phyloP scores from a whole-genome alignment of 192 early-diverging fungal genomes.

The Borealophlyctis nickersoniae region DNA sequence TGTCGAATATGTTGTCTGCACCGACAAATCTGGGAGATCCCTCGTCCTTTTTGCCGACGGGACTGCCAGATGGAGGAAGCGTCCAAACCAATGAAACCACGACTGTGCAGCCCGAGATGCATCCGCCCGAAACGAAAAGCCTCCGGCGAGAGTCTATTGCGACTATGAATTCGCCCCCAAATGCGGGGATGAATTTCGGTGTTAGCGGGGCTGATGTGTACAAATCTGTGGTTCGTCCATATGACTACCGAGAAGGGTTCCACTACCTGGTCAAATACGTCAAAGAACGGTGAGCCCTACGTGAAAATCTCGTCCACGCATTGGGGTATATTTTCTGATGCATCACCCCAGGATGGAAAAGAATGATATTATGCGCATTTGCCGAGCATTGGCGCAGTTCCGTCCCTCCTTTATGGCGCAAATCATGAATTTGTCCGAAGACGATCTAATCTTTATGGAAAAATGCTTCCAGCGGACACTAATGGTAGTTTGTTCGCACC shows the following conservation, averaged over 20 bases:
- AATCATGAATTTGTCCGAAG: constrained; percentile 90
- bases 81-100: too few relatives aligned
- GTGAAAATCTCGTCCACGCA: background rate
- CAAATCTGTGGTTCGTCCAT: constrained; percentile 72
- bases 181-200: too few relatives aligned
- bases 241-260: constrained; percentile 91
- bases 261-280: constrained; percentile 86
- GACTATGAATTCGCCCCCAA: constrained; percentile 13
- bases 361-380: constrained; percentile 84
- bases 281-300: constrained; percentile 52
- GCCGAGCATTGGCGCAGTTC: constrained; percentile 82
- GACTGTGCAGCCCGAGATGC: background rate
- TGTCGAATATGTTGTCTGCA: constrained; percentile 78
- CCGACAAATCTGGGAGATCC: background rate
- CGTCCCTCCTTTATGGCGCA: constrained; percentile 90
- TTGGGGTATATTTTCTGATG: background rate
- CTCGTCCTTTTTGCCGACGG: background rate
- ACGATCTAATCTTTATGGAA: constrained; percentile 95
- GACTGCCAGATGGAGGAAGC: too few relatives aligned
- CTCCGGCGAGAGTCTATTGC: constrained; percentile 38
- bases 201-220: constrained; percentile 86
- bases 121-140: background rate
- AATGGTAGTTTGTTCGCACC: constrained; percentile 58
- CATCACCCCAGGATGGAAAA: constrained; percentile 71
- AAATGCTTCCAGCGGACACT: constrained; percentile 92